These are phyloP conservation scores for Colletotrichum chrysophilum DNA, from an alignment of 2,329 filamentous ascomycete genomes.

Conservation along the genomic window DNA sequence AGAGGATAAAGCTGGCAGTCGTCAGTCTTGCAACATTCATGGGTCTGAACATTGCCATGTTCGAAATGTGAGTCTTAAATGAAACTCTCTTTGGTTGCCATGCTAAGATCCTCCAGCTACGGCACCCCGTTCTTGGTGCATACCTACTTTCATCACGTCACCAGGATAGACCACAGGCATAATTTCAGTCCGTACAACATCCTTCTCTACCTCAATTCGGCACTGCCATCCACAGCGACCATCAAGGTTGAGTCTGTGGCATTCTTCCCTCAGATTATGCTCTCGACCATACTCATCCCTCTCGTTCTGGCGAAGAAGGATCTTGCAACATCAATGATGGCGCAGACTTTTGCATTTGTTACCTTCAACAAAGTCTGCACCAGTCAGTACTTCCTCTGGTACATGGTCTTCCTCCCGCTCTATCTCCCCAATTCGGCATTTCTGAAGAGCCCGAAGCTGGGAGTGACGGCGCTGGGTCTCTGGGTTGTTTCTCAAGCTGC, in stretches of 20 bases:
- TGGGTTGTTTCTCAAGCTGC: conserved; percentile 80
- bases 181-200: conserved; percentile 98
- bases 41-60: conserved; percentile 80
- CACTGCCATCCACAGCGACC: conserved; percentile 48
- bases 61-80: conserved; percentile 60
- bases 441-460: conserved; percentile 62
- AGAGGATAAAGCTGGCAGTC: conserved; percentile 62
- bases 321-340: conserved; percentile 83
- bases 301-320: conserved; percentile 80
- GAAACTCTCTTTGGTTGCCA: neutral
- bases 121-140: conserved; percentile 83
- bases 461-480: conserved; percentile 67
- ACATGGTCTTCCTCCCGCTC: conserved; percentile 90
- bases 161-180: conserved; percentile 92
- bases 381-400: conserved; percentile 99
- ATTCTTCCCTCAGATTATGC: conserved; percentile 85
- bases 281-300: conserved; percentile 79
- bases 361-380: conserved; percentile 99
- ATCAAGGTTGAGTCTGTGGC: conserved; percentile 76
- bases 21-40: conserved; percentile 77
- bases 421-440: conserved; percentile 85
- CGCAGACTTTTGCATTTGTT: conserved; percentile 96
- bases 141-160: conserved; percentile 92
- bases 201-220: conserved; percentile 85
- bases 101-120: conserved; percentile 58